phyloP scores from a whole-genome alignment of 129 eudicot species.

The Chrysanthemum seticuspe region DNA sequence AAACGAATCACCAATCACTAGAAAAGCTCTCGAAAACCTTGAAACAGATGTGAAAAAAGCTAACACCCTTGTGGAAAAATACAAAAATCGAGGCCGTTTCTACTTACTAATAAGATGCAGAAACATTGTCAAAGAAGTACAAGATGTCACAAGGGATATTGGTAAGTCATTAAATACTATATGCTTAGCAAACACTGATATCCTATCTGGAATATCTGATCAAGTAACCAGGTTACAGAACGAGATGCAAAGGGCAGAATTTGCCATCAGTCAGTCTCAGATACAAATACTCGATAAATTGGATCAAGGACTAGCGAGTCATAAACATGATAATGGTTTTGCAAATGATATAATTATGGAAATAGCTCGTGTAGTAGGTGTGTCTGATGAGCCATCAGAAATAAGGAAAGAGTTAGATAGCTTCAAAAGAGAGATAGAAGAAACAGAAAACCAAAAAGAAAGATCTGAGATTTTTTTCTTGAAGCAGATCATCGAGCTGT shows the following conservation, averaged over 20 bases:
- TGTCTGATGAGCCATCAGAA: conserved; percentile 47
- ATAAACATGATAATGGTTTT: conserved; percentile 46
- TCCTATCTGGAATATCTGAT: conserved; percentile 50
- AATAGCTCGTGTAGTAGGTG: conserved; percentile 61
- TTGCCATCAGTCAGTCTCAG: conserved; percentile 44
- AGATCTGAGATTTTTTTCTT: conserved; percentile 58
- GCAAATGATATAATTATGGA: conserved; percentile 55
- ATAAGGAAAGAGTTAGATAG: conserved; percentile 51
- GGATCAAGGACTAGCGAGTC: conserved; percentile 45
- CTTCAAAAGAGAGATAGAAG: conserved; percentile 59
- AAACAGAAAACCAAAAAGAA: conserved; percentile 62
- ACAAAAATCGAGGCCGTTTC: conserved; percentile 55
- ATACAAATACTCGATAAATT: conserved; percentile 49
- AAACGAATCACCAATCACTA: conserved; percentile 47
- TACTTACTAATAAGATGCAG: conserved; percentile 54
- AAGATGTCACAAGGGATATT: conserved; percentile 55
- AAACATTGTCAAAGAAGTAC: conserved; percentile 65
- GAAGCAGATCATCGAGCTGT: conserved; percentile 57
- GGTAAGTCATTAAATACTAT: conserved; percentile 49
- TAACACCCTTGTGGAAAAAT: conserved; percentile 49
- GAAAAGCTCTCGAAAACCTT: conserved; percentile 61
- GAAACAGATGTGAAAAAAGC: conserved; percentile 59
- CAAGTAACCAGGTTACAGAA: conserved; percentile 48
- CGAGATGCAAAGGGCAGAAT: conserved; percentile 60
- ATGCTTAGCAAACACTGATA: conserved; percentile 48